phyloP scores from a whole-genome alignment of 2,329 filamentous ascomycete genomes.

The Hypocrella siamensis region DNA sequence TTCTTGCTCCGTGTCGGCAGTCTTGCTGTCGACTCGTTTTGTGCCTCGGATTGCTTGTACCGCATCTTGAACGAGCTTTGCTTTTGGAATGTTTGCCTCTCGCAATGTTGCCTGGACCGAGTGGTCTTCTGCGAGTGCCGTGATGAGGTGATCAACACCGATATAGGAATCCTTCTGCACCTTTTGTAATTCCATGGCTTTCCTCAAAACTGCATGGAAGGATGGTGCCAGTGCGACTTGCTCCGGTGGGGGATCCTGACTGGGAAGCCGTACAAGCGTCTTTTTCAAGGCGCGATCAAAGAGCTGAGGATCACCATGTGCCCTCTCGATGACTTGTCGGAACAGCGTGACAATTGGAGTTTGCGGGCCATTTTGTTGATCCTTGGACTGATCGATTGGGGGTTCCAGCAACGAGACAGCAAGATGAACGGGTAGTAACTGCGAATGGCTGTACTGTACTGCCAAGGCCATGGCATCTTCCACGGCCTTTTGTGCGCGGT shows the following conservation, averaged over 20 bases:
- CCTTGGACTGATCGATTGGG: conserved; percentile 60
- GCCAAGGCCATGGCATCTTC: conserved; percentile 78
- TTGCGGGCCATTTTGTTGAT: conserved; percentile 63
- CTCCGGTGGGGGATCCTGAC: conserved; percentile 89
- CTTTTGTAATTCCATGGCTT: conserved; percentile 80
- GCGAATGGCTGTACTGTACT: conserved; percentile 79
- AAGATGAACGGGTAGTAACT: conserved; percentile 80
- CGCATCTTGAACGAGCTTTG: conserved; percentile 82
- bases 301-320: conserved; percentile 79
- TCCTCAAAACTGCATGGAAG: conserved; percentile 68
- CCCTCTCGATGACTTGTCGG: conserved; percentile 84
- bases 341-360: conserved; percentile 59
- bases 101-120: conserved; percentile 58
- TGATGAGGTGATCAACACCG: conserved; percentile 88
- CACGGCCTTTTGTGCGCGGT: conserved; percentile 79
- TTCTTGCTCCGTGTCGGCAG: conserved; percentile 81
- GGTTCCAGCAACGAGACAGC: conserved; percentile 70
- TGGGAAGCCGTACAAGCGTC: conserved; percentile 74
- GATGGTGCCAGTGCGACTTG: conserved; percentile 67
- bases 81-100: conserved; percentile 81
- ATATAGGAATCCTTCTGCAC: conserved; percentile 96
- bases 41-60: conserved; percentile 85
- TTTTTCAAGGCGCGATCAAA: conserved; percentile 88
- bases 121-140: conserved; percentile 64
- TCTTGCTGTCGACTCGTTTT: conserved; percentile 87